Base-by-base conservation (phyloP, 192 early-diverging fungal genomes). In the Phycomyces blakesleeanus region DNA sequence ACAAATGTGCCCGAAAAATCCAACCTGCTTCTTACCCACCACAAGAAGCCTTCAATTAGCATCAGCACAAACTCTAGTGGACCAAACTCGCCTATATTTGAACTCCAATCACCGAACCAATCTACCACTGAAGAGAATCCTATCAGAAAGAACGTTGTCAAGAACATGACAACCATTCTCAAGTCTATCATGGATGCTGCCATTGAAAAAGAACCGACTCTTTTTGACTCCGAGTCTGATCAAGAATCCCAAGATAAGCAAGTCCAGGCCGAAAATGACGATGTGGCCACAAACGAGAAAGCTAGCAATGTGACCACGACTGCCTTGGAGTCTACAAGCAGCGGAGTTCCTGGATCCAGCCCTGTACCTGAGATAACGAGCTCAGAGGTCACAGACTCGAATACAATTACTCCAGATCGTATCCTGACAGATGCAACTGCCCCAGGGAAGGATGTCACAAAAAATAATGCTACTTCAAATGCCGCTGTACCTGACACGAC, bases 91-190 rank as follows among this genome's bases (percentile, higher is more conserved):
- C 51, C 21, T 26, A 54, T 54, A 22, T 21, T 22, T 12, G 34
- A 15, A 61, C 69, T 20, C 66, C 74, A 6, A 38, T 63, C 61
- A 6, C 61, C 61, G 5, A 61, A 49, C 24, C 51, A 54, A 27
- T 52, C 53, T 38, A 34, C 49, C 22, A 44, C 59, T 5, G 74
- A 74, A 38, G 61, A 72, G 51, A 74, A 83, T 22, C 76, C 76
- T 12, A 55, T 83, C 2, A 74, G 81, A 4, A 70, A 64, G n/a
- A 79, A 77, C 25, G 81, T 77, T 0, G 60, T 78, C 14, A 83
- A 80, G 57, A 77, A 72, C 22, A 52, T 83, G 47, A 70, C 71
- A 16, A 63, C 67, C 11, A 71, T 67, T 14, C 26, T 83, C 24
- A 70, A 53, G n/a, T 15, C 42, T 16, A 71, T 71, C 16, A 20